A percentile compares a stretch with the other conserved stretches of the same genome.
Conservation (phyloP, 768 basidiomycete genomes). For the Tricholoma sp. region DNA sequence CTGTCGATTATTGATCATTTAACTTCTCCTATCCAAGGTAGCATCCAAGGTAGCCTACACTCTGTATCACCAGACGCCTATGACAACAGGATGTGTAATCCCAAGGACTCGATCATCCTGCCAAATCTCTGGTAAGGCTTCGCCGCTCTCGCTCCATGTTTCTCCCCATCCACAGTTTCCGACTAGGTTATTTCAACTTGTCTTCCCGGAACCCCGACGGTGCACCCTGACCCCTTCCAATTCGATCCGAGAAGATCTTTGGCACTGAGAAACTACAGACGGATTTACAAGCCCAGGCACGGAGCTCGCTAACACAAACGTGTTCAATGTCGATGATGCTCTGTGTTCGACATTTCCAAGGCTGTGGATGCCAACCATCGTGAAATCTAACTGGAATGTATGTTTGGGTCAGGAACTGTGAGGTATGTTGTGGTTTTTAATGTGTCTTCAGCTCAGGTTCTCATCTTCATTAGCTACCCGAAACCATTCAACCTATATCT, state of each 20-base stretch:
- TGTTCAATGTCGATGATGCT: conserved; percentile 87
- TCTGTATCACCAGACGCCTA: conserved; percentile 33
- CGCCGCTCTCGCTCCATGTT: not conserved
- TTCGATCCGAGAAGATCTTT: too few relatives aligned
- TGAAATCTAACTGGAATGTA: too few relatives aligned
- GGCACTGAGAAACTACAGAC: not conserved
- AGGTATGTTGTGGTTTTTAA: too few relatives aligned
- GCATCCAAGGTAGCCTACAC: conserved; percentile 25
- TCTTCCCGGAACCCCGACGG: conserved; percentile 25
- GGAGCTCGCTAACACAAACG: conserved; percentile 60
- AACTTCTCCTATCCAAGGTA: too few relatives aligned
- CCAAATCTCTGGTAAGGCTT: conserved; percentile 25
- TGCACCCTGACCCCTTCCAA: conserved; percentile 26
- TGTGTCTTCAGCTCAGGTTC: too few relatives aligned
- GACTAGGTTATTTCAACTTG: conserved; percentile 29
- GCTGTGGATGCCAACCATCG: too few relatives aligned
- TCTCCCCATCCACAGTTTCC: too few relatives aligned
- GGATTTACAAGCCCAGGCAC: too few relatives aligned
- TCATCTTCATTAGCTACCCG: too few relatives aligned
- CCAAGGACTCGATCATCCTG: conserved; percentile 33
- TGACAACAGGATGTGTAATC: conserved; percentile 41
- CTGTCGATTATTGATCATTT: conserved; percentile 1
- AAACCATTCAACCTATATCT: too few relatives aligned
- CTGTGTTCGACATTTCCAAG: conserved; percentile 15
- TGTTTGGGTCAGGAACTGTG: too few relatives aligned